Evolutionary conservation across 306 rosid species (phyloP).

Genomic region (Malus orientalis): DNA sequence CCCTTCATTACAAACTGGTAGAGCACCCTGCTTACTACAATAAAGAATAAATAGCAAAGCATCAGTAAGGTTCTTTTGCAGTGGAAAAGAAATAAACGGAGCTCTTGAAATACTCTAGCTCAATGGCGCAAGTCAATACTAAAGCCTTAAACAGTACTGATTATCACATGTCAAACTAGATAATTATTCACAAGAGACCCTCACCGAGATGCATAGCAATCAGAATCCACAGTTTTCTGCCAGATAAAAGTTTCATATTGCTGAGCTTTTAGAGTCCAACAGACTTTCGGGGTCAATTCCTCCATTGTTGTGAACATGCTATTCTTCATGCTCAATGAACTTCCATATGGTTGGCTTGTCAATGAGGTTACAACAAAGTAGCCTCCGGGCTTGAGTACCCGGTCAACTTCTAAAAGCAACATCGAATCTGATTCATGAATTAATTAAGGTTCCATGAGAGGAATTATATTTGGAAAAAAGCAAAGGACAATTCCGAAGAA

Average conservation of each 20-base stretch:
- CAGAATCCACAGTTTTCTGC: slow-evolving; percentile 76
- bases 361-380: slow-evolving; percentile 91
- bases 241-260: slow-evolving; percentile 85
- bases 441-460: slow-evolving; percentile 15
- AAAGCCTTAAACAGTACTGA: not conserved
- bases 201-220: slow-evolving; percentile 79
- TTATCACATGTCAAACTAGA: not conserved
- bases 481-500: not conserved
- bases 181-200: not conserved
- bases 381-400: slow-evolving; percentile 97
- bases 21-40: slow-evolving; percentile 50
- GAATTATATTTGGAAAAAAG: not conserved
- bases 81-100: not conserved
- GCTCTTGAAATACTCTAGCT: slow-evolving; percentile 8
- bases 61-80: slow-evolving; percentile 9
- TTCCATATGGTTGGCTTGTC: slow-evolving; percentile 48
- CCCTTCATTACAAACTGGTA: slow-evolving; percentile 66
- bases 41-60: slow-evolving; percentile 2
- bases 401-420: slow-evolving; percentile 81
- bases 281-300: slow-evolving; percentile 58
- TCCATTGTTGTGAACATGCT: slow-evolving; percentile 53
- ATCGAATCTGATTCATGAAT: slow-evolving; percentile 61
- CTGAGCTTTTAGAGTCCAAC: slow-evolving; percentile 93
- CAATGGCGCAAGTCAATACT: slow-evolving; percentile 21
- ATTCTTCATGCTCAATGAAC: slow-evolving; percentile 51